phyloP scores from a whole-genome alignment of 768 basidiomycete genomes.

The Amanita inopinata region DNA sequence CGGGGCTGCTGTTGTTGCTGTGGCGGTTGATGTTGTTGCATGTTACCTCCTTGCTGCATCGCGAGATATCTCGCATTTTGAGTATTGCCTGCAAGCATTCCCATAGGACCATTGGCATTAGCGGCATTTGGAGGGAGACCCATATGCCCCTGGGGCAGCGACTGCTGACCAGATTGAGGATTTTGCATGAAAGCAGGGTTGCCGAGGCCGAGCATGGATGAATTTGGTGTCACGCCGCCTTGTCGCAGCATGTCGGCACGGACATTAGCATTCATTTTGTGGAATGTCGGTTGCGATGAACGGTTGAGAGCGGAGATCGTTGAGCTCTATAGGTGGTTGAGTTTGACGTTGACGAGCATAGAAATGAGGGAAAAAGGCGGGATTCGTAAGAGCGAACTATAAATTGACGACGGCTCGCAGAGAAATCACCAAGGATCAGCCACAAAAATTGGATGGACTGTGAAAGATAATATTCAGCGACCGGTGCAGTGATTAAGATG shows the following conservation, averaged over 20 bases:
- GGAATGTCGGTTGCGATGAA: conserved; percentile 1
- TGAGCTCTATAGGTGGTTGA: conserved; percentile 13
- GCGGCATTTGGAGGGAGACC: conserved; percentile 24
- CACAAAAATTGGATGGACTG: background rate
- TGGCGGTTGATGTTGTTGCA: conserved; percentile 22
- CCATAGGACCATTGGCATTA: conserved; percentile 24
- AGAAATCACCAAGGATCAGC: background rate
- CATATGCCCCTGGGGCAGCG: conserved; percentile 18
- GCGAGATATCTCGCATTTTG: conserved; percentile 18
- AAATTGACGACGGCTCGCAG: conserved; percentile 14
- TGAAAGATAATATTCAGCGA: background rate
- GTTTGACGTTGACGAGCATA: background rate
- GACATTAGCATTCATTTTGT: conserved; percentile 38
- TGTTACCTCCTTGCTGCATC: conserved; percentile 22
- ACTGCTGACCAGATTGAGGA: conserved; percentile 26
- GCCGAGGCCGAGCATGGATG: conserved; percentile 26
- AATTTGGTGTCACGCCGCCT: conserved; percentile 26
- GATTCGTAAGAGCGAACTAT: conserved; percentile 7
- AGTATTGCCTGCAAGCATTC: conserved; percentile 26
- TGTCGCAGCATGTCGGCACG: conserved; percentile 40
- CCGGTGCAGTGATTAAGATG: conserved; percentile 6
- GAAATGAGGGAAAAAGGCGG: conserved; percentile 1
- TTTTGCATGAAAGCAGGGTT: conserved; percentile 26
- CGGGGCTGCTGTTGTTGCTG: conserved; percentile 26
- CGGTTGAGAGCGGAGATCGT: conserved; percentile 3